phyloP scores from a whole-genome alignment of 2,329 filamentous ascomycete species.

The Pestalotiopsis fici region DNA sequence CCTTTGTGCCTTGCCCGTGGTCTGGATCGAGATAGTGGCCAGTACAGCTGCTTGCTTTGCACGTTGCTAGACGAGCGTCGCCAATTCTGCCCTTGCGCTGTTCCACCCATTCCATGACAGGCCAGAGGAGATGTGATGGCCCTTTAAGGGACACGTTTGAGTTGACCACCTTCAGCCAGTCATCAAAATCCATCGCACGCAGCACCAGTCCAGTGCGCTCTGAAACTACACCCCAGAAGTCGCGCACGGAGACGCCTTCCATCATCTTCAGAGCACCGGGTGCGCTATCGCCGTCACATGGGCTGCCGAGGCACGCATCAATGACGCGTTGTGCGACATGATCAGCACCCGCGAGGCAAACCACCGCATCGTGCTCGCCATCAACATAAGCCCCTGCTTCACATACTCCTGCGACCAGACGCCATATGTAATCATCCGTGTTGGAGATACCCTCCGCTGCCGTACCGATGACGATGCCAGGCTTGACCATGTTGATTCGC shows the following conservation, averaged over 20 bases:
- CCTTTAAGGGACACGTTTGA: background rate
- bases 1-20: background rate
- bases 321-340: background rate
- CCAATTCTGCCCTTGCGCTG: slow-evolving; percentile 1
- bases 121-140: background rate
- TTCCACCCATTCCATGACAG: slow-evolving; percentile 4
- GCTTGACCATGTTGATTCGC: slow-evolving; percentile 4
- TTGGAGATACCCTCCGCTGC: slow-evolving; percentile 1
- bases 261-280: background rate
- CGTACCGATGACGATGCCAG: slow-evolving; percentile 1
- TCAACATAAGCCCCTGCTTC: background rate
- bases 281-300: background rate
- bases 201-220: background rate
- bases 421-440: slow-evolving; percentile 6
- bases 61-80: background rate
- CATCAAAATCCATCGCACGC: background rate
- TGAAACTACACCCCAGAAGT: background rate
- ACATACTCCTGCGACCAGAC: background rate
- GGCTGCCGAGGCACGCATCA: background rate
- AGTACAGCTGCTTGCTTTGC: background rate
- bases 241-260: background rate
- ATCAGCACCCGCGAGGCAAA: slow-evolving; percentile 2
- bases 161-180: background rate
- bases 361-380: background rate
- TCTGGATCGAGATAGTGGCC: background rate